Base-by-base conservation (phyloP, 176 grass and related monocot species). In the barley (Hordeum vulgare) region DNA sequence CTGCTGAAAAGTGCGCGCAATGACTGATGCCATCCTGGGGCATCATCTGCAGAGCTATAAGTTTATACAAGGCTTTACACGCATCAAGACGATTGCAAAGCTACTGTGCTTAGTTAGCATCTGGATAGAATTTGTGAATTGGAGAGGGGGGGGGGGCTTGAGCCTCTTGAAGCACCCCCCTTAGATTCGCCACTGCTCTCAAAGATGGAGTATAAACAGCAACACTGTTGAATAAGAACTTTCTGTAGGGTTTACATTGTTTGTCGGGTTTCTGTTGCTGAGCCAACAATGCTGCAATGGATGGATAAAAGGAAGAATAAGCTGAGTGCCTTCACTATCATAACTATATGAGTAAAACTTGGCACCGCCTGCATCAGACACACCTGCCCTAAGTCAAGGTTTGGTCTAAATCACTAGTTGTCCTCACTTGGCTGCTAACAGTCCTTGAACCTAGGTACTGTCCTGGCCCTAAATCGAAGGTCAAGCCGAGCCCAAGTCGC, bases 121-220 rank as follows among this genome's bases (percentile, higher is more conserved):
- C 86, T 82, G 26, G 42, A 17, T 64, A n/a, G 17, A 45, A 60
- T 3, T 39, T 4, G 42, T 86, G 74, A 83, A 49, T 74, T 47
- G 15, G 15, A n/a, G n/a, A n/a, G n/a, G n/a, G n/a, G n/a, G n/a
- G n/a, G n/a, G n/a, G n/a, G n/a, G n/a, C n/a, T n/a, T n/a, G n/a
- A n/a, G n/a, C n/a, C n/a, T n/a, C n/a, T n/a, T n/a, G n/a, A n/a
- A n/a, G n/a, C n/a, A n/a, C n/a, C n/a, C n/a, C n/a, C n/a, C n/a
- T n/a, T n/a, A n/a, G n/a, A n/a, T n/a, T n/a, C n/a, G n/a, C n/a
- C n/a, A n/a, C n/a, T n/a, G n/a, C n/a, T n/a, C 53, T 10, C 18
- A 60, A 37, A 75, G 29, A 61, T 25, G 51, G 24, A 21, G 21
- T 80, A 80, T 53, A 25, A 24, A 80, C 11, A 53, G 9, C 26